These are phyloP conservation scores for Clitopilus hobsonii DNA, from an alignment of 768 basidiomycete genomes.

Conservation along the genomic window DNA sequence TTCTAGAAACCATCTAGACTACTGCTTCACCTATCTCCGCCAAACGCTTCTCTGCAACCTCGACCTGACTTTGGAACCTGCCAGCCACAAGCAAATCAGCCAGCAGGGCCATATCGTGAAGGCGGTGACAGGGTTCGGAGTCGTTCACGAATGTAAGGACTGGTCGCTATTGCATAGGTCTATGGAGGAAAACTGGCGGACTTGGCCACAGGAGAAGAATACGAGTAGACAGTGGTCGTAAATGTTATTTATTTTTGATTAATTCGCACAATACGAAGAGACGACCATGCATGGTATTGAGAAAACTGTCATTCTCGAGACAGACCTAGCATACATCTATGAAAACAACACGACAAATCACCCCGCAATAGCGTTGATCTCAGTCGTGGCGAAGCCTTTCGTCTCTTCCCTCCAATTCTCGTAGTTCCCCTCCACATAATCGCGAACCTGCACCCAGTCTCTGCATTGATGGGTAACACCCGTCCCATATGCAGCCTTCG, in stretches of 20 bases:
- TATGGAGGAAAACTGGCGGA: background rate
- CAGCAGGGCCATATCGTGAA: background rate
- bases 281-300: no score
- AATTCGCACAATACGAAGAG: no score
- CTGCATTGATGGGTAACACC: constrained; percentile 9
- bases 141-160: constrained; percentile 1
- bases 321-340: no score
- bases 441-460: constrained; percentile 8
- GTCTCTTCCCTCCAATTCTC: constrained; percentile 3
- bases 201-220: no score
- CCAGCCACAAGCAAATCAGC: background rate
- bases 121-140: background rate
- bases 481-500: constrained; percentile 4
- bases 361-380: constrained; percentile 1
- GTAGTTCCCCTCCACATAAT: constrained; percentile 8
- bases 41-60: constrained; percentile 1
- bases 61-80: constrained; percentile 1
- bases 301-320: no score
- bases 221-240: background rate
- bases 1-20: background rate
- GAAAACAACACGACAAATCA: background rate
- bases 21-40: background rate
- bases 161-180: background rate
- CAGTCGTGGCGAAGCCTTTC: background rate
- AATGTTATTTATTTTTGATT: no score